Base-by-base conservation (phyloP, 176 grass and related monocot genomes). In the Miscanthus lutarioriparius region DNA sequence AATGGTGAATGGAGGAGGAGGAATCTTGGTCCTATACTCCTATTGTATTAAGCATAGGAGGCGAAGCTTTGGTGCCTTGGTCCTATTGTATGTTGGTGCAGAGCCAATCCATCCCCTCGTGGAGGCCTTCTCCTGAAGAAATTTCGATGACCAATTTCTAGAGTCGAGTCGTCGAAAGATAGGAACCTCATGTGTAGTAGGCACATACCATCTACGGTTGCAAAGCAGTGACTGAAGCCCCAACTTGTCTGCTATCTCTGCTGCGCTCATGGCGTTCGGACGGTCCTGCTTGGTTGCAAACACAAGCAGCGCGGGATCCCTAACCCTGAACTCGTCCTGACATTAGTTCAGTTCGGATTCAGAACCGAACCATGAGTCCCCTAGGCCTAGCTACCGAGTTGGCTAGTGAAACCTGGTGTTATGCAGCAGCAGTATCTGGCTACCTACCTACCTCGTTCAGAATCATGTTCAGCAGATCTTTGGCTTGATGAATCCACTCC, bases 211-310 rank as follows among this genome's bases (percentile, higher is more conserved):
- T 67, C 16, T 67, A 3, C 64, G 64, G 64, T 35, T 67, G 64
- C 64, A 2, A 19, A 19, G 64, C 7, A 22, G 20, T 56, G 64
- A 36, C 64, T 36, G 64, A 36, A 67, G 64, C 13, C 64, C 64
- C 2, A 67, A 26, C 30, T 67, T 19, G 15, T 67, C 27, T 10
- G 64, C 16, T 35, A 67, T 36, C 64, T 67, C 30, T 19, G 64
- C 30, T 20, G 64, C 9, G 45, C 26, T 48, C 40, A 80, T 49
- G 4, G 63, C 77, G 22, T 67, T 67, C 5, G 77, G 77, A 33
- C n/a, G 77, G 62, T 67, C 64, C 16, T 80, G 77, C 39, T 80
- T 67, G 12, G 67, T 67, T 28, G 77, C 77, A 49, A 80, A 66
- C 38, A 67, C 62, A 10, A 80, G 77, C 16, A 80, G 4, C 62